These are phyloP conservation scores for Aspergillus sparsus DNA, from an alignment of 495 filamentous ascomycete species.

Conservation along the genomic window DNA sequence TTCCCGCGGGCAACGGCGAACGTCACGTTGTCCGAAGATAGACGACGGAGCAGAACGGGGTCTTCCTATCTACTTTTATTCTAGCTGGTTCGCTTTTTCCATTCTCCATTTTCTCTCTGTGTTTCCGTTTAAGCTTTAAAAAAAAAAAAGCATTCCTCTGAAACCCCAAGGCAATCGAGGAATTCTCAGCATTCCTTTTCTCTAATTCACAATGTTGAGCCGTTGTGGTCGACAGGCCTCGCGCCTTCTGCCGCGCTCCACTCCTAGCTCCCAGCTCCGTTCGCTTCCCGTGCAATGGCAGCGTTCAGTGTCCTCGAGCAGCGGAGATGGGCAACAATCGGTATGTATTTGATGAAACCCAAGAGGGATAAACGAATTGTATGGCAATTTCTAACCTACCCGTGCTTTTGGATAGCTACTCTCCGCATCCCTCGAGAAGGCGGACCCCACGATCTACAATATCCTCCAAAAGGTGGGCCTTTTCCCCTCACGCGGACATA, in stretches of 20 bases:
- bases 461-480: constrained; percentile 83
- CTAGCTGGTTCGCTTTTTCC: constrained; percentile 1
- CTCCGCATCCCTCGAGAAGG: constrained; percentile 72
- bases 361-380: not conserved
- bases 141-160: no score
- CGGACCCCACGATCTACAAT: constrained; percentile 80
- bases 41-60: constrained; percentile 11
- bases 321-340: constrained; percentile 47
- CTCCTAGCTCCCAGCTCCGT: constrained; percentile 23
- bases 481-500: not conserved
- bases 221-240: constrained; percentile 46
- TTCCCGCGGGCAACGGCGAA: constrained; percentile 48
- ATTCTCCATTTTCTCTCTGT: constrained; percentile 1
- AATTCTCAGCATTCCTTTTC: not conserved
- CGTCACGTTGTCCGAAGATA: constrained; percentile 28
- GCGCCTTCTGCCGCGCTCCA: constrained; percentile 39
- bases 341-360: constrained; percentile 23
- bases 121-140: no score
- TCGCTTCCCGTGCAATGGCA: constrained; percentile 31
- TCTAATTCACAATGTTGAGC: constrained; percentile 42
- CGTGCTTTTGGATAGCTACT: constrained; percentile 62
- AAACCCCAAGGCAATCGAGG: not conserved
- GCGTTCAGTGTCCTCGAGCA: constrained; percentile 42
- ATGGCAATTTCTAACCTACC: not conserved
- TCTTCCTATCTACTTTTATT: constrained; percentile 29